Evolutionary conservation across 176 grass and related monocot genomes (phyloP).

Genomic region (Areca catechu): DNA sequence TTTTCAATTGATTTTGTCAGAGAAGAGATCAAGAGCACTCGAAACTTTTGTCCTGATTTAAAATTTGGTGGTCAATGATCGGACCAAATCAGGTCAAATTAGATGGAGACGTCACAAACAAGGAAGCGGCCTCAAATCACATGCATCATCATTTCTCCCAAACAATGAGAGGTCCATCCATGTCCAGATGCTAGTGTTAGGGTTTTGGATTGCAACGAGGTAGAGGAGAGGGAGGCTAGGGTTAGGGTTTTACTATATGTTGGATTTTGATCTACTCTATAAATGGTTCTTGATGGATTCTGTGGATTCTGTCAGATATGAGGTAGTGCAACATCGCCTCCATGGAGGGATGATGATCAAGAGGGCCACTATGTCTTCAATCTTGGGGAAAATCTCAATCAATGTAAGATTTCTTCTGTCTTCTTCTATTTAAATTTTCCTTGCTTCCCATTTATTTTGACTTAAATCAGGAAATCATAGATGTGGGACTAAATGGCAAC

Average conservation of each 20-base stretch:
- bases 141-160: conserved; percentile 23
- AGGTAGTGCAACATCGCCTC: conserved; percentile 41
- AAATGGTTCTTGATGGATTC: conserved; percentile 3
- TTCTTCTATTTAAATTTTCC: no score
- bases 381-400: conserved; percentile 85
- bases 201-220: conserved; percentile 9
- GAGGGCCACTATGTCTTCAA: conserved; percentile 77
- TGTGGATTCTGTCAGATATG: conserved; percentile 1
- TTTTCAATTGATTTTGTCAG: no score
- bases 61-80: background rate
- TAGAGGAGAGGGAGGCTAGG: conserved; percentile 14
- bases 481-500: no score
- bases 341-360: conserved; percentile 66
- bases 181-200: conserved; percentile 12
- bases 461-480: no score
- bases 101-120: conserved; percentile 52
- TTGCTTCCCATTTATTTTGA: no score
- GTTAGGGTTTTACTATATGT: conserved; percentile 12
- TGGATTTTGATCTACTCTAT: conserved; percentile 6
- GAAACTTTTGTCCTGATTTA: no score
- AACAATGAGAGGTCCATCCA: conserved; percentile 37
- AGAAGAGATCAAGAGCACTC: no score
- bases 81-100: background rate
- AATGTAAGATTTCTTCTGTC: conserved; percentile 36
- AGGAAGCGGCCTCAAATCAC: conserved; percentile 54